Evolutionary conservation across 73 alveolate genomes (phyloP).

Genomic region (Paraurostyla sp.): DNA sequence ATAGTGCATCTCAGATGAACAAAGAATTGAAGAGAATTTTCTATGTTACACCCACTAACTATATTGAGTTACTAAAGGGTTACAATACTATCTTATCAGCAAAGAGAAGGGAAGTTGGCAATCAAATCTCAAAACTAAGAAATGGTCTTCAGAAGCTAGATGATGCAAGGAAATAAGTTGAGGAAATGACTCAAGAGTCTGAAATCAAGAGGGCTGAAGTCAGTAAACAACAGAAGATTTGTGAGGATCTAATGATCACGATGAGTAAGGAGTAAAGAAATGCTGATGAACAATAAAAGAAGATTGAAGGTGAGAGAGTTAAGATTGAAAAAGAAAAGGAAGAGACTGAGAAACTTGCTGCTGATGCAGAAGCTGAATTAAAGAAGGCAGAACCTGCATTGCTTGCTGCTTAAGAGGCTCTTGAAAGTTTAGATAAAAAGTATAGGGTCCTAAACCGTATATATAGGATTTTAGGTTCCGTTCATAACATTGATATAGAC

Average conservation of each 20-base stretch:
- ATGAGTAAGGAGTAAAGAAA: conserved; percentile 93
- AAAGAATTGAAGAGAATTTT: conserved; percentile 97
- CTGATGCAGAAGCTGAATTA: conserved; percentile 92
- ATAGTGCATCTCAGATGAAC: conserved; percentile 90
- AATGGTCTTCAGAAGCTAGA: conserved; percentile 99
- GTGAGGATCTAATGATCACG: conserved; percentile 96
- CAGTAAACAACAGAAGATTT: conserved; percentile 91
- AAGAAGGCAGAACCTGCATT: conserved; percentile 97
- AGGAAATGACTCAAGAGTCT: conserved; percentile 96
- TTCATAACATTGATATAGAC: not conserved
- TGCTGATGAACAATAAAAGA: conserved; percentile 96
- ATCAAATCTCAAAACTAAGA: conserved; percentile 95
- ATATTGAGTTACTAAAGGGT: conserved; percentile 97
- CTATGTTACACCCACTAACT: conserved; percentile 99
- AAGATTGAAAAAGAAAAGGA: conserved; percentile 96
- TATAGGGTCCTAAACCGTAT: conserved; percentile 29
- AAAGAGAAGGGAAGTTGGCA: conserved; percentile 93
- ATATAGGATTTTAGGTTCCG: not conserved
- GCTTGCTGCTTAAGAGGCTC: conserved; percentile 94
- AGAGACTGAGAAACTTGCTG: conserved; percentile 96
- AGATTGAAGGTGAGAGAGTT: conserved; percentile 92
- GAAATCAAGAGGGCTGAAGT: conserved; percentile 95
- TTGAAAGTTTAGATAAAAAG: conserved; percentile 94
- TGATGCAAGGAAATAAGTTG: conserved; percentile 97
- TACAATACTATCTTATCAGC: conserved; percentile 86